Evolutionary conservation across 2,329 filamentous ascomycete genomes (phyloP).

Genomic region (Monilinia fructigena): DNA sequence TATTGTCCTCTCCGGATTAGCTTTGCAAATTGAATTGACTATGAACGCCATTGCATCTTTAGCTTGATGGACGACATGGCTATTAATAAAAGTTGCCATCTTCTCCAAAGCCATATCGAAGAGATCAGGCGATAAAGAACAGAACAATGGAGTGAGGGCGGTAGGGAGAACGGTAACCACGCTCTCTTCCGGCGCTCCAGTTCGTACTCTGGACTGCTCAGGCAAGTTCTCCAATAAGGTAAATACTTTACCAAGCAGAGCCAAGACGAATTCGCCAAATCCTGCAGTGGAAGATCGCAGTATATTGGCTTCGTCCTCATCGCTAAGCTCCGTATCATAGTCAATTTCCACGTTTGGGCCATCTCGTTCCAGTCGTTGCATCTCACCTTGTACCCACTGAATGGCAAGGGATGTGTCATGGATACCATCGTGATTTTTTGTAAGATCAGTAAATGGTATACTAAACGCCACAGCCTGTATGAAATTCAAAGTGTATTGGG

Average conservation of each 20-base stretch:
- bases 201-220: slow-evolving; percentile 82
- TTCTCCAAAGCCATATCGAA: slow-evolving; percentile 92
- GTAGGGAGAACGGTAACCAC: slow-evolving; percentile 94
- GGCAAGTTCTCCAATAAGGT: slow-evolving; percentile 93
- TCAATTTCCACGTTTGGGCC: slow-evolving; percentile 83
- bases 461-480: slow-evolving; percentile 96
- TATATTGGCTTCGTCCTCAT: slow-evolving; percentile 84
- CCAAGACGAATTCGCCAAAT: slow-evolving; percentile 87
- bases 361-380: slow-evolving; percentile 88
- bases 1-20: slow-evolving; percentile 88
- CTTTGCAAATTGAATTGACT: slow-evolving; percentile 92
- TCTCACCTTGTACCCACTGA: slow-evolving; percentile 90
- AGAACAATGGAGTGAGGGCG: slow-evolving; percentile 84
- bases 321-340: slow-evolving; percentile 76
- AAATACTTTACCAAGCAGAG: slow-evolving; percentile 90
- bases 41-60: slow-evolving; percentile 99
- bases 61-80: slow-evolving; percentile 95
- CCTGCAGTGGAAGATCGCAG: slow-evolving; percentile 91
- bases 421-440: slow-evolving; percentile 63
- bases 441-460: slow-evolving; percentile 85
- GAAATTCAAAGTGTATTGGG: slow-evolving; percentile 88
- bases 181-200: slow-evolving; percentile 91
- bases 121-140: slow-evolving; percentile 85
- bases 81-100: slow-evolving; percentile 84
- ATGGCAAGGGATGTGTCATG: slow-evolving; percentile 77